Evolutionary conservation across 345 rosid species (phyloP), one percentile per base, ranked within the genome.

Genomic region (Acer negundo): DNA sequence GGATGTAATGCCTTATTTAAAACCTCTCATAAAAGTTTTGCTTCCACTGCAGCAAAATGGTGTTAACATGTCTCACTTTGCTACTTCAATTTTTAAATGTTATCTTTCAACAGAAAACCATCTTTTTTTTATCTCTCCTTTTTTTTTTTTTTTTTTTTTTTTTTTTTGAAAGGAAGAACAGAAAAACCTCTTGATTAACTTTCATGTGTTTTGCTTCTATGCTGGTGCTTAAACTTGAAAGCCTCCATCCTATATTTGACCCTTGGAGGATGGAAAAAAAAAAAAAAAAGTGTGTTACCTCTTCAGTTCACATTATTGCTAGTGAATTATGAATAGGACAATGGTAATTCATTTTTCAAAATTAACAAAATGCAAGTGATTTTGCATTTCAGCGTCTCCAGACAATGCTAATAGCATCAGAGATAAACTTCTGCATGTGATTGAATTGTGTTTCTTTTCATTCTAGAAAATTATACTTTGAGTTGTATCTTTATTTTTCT

Each of bases 401-500:
- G 7, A 44, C 24, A 10, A 17, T 23, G 22, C 3, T 24, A n/a
- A 2, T 3, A 61, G 23, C 46, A 16, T 42, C 67, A 8, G 31
- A 49, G 55, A 11, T 22, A 72, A 40, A 72, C 7, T 61, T 64
- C 51, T 47, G 59, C 12, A 35, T 35, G 53, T 22, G n/a, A 55
- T 9, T 11, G 13, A 35, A n/a, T 67, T 55, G 24, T 24, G n/a
- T 56, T 51, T 78, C 7, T 40, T n/a, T 42, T 72, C 6, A 53
- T 63, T 61, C 40, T 47, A 20, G 17, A n/a, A 74, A 40, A 16
- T 24, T 35, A 22, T 17, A 46, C 42, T 42, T 59, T 70, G 53
- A 38, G 40, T 67, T 62, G 13, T 72, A 58, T 67, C 19, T 72
- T 69, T 59, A 47, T 67, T 78, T 56, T 49, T 67, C 15, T 74